Base-by-base conservation (phyloP, 2,329 filamentous ascomycete species). In the Penicillium sp. region DNA sequence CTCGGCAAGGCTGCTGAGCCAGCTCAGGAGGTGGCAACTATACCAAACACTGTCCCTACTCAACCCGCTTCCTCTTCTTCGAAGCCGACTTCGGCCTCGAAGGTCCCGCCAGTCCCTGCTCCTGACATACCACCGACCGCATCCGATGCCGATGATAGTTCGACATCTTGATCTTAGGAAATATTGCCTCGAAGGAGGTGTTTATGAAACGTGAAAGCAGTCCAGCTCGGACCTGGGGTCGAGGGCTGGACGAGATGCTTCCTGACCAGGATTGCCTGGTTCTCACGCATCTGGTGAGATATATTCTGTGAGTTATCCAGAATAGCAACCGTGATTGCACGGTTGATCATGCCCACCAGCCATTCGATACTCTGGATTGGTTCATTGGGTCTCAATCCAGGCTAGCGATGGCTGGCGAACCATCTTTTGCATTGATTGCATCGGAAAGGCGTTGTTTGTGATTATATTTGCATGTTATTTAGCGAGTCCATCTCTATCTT, bases 131-230 rank as follows among this genome's bases (percentile, higher is more conserved):
- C 53, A 7, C 51, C 56, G 27, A 54, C 53, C 21, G 51, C 48
- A 4, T 61, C 57, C n/a, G 50, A 54, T 43, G 40, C 54, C n/a
- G n/a, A n/a, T 25, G 56, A 52, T 10, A 58, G 54, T 48, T 42
- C 51, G 17, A 42, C 41, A 9, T 48, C 39, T 33, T 43, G 37
- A 43, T 31, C 16, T 23, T 6, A n/a, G n/a, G n/a, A n/a, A n/a
- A n/a, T n/a, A n/a, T n/a, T n/a, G n/a, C n/a, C n/a, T n/a, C n/a
- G n/a, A n/a, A n/a, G n/a, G 25, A 27, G 10, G 6, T 27, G 25
- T 7, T 7, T 7, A 9, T 27, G 25, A n/a, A 27, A 6, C 14
- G 5, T 27, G 6, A 27, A n/a, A 7, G 4, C 14, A n/a, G n/a
- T n/a, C n/a, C n/a, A n/a, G n/a, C n/a, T n/a, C n/a, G n/a, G n/a